Base-by-base conservation (phyloP, 805 yeast genomes). In the Hyphopichia homilentoma region DNA sequence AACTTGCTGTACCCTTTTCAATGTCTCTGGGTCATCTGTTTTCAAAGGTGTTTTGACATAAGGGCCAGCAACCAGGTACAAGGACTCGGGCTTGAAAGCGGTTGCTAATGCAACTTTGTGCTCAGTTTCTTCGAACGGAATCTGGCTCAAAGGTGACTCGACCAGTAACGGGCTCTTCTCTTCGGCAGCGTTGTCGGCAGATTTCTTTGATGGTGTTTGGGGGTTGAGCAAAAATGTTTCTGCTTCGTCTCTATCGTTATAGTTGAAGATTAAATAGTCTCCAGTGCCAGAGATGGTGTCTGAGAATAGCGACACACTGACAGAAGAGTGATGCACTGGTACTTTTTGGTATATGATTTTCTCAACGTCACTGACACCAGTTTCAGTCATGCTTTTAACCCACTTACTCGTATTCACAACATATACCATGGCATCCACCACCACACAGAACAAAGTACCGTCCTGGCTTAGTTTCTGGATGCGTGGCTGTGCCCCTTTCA, bases 241-340 rank as follows among this genome's bases (percentile, higher is more conserved):
- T 7, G 14, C 12, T n/a, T 7, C 26, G 7, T 24, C 14, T 7
- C 12, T 24, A 12, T 7, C 7, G 26, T 24, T 24, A 20, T 20
- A 20, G 11, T 20, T 29, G 6, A 44, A 33, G 12, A 57, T 32
- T n/a, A 54, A 33, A 33, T 52, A 58, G 6, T 49, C 52, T 1
- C 67, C 67, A 3, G 56, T 42, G 16, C 50, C 52, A 2, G 56
- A 43, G 9, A 50, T 36, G n/a, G 36, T 44, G 29, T 62, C 68
- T 8, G 35, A 40, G 2, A 61, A 27, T 16, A 41, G 38, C 9
- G 49, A 43, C 29, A 41, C 11, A 8, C 9, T 20, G 7, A 11
- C 7, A 20, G 7, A 7, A 11, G 9, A 8, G 11, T 20, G 11
- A 8, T 20, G 7, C 11, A n/a, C 26, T 12, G 11, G 14, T n/a